Conservation (phyloP, 129 eudicot genomes). For the Calendula officinalis region DNA sequence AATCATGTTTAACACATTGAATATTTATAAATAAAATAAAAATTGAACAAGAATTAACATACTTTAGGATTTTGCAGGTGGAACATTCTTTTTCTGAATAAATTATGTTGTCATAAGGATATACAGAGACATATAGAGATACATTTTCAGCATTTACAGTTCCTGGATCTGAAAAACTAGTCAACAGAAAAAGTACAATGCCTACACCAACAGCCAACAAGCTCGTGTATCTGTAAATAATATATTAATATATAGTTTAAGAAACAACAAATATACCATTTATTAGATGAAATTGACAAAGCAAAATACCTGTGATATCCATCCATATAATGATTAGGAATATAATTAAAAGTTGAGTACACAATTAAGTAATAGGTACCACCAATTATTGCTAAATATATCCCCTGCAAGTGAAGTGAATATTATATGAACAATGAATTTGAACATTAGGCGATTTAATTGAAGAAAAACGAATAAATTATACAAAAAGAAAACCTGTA, state of each 20-base stretch:
- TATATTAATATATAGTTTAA: slow-evolving; percentile 19
- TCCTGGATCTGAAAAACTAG: slow-evolving; percentile 98
- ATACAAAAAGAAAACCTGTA: slow-evolving; percentile 59
- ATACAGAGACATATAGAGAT: slow-evolving; percentile 66
- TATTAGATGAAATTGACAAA: slow-evolving; percentile 18
- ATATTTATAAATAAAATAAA: background rate
- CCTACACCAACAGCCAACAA: slow-evolving; percentile 85
- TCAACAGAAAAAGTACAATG: slow-evolving; percentile 71
- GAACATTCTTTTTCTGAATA: slow-evolving; percentile 87
- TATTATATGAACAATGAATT: background rate
- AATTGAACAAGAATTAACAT: slow-evolving; percentile 23
- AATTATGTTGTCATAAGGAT: slow-evolving; percentile 85
- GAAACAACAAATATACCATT: slow-evolving; percentile 2
- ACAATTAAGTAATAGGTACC: slow-evolving; percentile 70
- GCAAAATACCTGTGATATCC: slow-evolving; percentile 70
- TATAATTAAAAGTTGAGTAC: slow-evolving; percentile 62
- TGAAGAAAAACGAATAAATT: background rate
- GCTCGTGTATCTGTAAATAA: slow-evolving; percentile 74
- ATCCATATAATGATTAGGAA: slow-evolving; percentile 76
- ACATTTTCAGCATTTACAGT: slow-evolving; percentile 69
- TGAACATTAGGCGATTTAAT: slow-evolving; percentile 2
- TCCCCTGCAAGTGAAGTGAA: slow-evolving; percentile 47
- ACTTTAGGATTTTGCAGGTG: slow-evolving; percentile 90
- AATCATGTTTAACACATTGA: too few species aligned
- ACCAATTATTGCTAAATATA: slow-evolving; percentile 70